Percentiles rank a stretch among this genome's conserved stretches.
Evolutionary conservation across 73 alveolate species (phyloP).

Genomic region (Paramecium tetraurelia): DNA sequence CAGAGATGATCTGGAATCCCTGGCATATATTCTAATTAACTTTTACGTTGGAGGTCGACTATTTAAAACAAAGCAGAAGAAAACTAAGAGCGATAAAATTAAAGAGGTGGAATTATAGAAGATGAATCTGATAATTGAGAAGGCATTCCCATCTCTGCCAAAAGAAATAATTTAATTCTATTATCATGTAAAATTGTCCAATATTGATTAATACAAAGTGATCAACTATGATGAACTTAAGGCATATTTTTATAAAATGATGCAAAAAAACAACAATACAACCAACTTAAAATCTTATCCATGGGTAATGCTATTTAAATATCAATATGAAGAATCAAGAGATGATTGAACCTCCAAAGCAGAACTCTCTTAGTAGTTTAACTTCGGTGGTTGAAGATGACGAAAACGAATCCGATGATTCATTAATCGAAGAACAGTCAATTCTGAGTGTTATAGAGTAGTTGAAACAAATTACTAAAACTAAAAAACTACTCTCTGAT

Average conservation of each 20-base stretch:
- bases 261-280: background rate
- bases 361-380: background rate
- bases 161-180: slow-evolving; percentile 4
- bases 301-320: background rate
- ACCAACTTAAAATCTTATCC: background rate
- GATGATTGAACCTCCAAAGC: background rate
- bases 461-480: background rate
- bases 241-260: background rate
- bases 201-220: background rate
- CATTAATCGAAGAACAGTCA: background rate
- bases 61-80: background rate
- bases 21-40: background rate
- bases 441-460: background rate
- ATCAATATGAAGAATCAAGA: background rate
- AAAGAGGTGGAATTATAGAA: background rate
- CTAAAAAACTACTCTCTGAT: slow-evolving; percentile 1
- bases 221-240: slow-evolving; percentile 10
- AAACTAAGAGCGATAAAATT: background rate
- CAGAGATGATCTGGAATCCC: slow-evolving; percentile 4
- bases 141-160: background rate
- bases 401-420: background rate
- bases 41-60: background rate
- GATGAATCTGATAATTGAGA: slow-evolving; percentile 15
- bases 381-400: background rate
- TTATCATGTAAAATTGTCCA: background rate